phyloP scores from a whole-genome alignment of 495 filamentous ascomycete genomes.

The Penicillium bovifimosum region DNA sequence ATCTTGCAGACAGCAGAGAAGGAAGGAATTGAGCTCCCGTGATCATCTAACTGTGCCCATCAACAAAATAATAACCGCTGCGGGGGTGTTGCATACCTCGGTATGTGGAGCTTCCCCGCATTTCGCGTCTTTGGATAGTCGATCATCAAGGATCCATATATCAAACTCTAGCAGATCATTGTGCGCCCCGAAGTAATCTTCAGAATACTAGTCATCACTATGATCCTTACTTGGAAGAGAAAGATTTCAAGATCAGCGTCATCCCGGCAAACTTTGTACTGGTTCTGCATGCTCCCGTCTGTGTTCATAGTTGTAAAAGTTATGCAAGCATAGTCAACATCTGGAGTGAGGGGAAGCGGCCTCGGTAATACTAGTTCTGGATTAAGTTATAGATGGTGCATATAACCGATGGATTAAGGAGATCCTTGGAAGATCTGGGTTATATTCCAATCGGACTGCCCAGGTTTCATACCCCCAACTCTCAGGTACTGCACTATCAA shows the following conservation, averaged over 20 bases:
- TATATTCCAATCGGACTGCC: not conserved
- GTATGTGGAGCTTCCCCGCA: conserved; percentile 4
- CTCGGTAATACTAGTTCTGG: not conserved
- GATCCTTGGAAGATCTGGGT: not conserved
- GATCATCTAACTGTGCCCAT: not conserved
- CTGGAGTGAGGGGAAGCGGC: not conserved
- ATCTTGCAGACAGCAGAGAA: conserved; percentile 75
- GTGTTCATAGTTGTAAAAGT: too few species aligned
- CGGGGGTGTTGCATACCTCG: not conserved
- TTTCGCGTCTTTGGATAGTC: not conserved
- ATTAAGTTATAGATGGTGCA: not conserved
- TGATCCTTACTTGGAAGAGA: too few species aligned
- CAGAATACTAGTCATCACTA: too few species aligned
- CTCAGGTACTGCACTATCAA: not conserved
- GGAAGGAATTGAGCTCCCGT: conserved; percentile 71
- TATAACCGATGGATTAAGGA: not conserved
- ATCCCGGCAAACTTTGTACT: not conserved
- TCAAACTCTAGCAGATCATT: not conserved
- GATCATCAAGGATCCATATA: not conserved
- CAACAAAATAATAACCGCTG: not conserved
- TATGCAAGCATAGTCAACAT: too few species aligned
- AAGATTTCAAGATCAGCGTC: too few species aligned
- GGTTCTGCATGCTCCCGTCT: not conserved
- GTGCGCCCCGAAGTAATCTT: not conserved
- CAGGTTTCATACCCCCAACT: not conserved